Conservation (phyloP, 768 basidiomycete genomes). For the Dendrothele bispora region DNA sequence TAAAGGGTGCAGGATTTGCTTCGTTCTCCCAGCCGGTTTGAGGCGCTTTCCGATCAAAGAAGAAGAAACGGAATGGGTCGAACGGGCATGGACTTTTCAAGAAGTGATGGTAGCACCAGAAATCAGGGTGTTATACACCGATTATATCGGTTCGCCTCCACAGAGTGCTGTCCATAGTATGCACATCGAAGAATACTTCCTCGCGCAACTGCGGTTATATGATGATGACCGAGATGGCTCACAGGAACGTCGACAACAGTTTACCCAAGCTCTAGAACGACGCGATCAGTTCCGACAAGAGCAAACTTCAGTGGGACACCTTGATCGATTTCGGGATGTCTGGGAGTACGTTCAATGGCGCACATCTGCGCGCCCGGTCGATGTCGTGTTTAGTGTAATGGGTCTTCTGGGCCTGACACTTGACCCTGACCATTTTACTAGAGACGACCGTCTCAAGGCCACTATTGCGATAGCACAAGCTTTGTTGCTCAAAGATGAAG, state of each 20-base stretch:
- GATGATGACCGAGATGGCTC: background rate
- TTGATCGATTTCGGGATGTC: background rate
- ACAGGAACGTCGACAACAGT: background rate
- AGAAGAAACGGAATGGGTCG: background rate
- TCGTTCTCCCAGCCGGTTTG: background rate
- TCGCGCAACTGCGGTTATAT: background rate
- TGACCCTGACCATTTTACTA: constrained; percentile 5
- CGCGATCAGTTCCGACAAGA: background rate
- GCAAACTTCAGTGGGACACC: no score
- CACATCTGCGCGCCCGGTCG: background rate
- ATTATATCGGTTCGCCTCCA: background rate
- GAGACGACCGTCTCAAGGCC: background rate
- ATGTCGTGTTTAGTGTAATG: background rate
- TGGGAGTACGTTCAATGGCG: background rate
- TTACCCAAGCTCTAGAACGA: background rate
- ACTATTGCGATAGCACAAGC: background rate
- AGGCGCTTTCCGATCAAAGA: background rate
- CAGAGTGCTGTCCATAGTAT: background rate
- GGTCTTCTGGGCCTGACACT: background rate
- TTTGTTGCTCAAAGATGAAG: constrained; percentile 7
- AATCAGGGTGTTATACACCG: background rate
- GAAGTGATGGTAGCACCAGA: background rate
- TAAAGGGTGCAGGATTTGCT: background rate
- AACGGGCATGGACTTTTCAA: background rate
- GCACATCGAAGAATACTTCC: background rate